These are phyloP conservation scores for Trifolium pratense DNA, from an alignment of 306 rosid species.

Conservation along the genomic window DNA sequence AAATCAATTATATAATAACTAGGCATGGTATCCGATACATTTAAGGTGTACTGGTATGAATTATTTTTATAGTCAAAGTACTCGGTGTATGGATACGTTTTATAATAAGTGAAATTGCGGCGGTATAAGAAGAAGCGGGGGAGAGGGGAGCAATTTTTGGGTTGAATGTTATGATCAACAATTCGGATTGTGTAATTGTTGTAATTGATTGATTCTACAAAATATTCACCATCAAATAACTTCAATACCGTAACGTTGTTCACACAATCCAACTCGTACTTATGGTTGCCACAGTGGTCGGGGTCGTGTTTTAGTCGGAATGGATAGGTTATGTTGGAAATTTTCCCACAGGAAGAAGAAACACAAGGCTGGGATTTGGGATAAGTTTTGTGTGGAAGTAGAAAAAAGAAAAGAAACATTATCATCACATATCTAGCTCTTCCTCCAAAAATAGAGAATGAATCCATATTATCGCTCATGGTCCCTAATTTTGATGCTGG, in stretches of 20 bases:
- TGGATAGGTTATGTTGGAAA: conserved; percentile 38
- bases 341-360: conserved; percentile 47
- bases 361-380: not conserved
- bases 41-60: not conserved
- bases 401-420: not conserved
- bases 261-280: conserved; percentile 24
- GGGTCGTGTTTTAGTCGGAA: conserved; percentile 35
- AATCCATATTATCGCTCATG: not conserved
- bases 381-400: not conserved
- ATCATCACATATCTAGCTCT: not conserved
- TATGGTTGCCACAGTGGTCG: not conserved
- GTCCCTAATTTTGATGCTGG: not conserved
- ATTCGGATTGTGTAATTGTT: conserved; percentile 38
- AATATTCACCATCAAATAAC: not conserved
- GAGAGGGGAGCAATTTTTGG: conserved; percentile 27
- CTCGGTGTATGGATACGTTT: rapidly evolving
- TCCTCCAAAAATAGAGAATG: not conserved
- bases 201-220: conserved; percentile 43
- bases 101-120: not conserved
- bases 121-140: conserved; percentile 15
- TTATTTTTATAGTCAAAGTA: not conserved
- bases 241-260: not conserved
- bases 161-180: conserved; percentile 15
- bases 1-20: not conserved
- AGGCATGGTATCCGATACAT: too few relatives aligned